Percentiles rank a stretch among this genome's conserved stretches.
These are phyloP conservation scores for Thraustochytrium sp. DNA, from an alignment of 352 stramenopile species.

Conservation along the genomic window DNA sequence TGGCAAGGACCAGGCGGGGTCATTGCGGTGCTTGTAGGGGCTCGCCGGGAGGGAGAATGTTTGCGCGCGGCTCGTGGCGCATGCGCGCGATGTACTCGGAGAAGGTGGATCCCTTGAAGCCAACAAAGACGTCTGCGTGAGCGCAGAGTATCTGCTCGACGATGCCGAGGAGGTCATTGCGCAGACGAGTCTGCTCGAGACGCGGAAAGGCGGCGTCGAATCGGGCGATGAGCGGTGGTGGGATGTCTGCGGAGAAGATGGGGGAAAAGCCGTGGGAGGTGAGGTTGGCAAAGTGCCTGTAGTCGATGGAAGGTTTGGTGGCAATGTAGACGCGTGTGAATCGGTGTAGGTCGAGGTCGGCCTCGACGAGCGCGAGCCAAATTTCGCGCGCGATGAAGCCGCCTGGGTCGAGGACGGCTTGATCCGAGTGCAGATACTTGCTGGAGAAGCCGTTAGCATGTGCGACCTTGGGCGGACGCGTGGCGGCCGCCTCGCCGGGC, in stretches of 20 bases:
- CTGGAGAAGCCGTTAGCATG: conserved; percentile 34
- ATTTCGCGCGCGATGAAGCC: background rate
- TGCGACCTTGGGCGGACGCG: background rate
- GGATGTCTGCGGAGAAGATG: background rate
- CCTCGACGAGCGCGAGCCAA: background rate
- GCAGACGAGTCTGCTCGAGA: background rate
- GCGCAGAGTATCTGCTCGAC: conserved; percentile 30
- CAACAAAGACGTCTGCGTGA: conserved; percentile 6
- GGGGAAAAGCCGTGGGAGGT: background rate
- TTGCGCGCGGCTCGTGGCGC: background rate
- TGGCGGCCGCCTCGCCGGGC: background rate
- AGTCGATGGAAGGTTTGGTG: background rate
- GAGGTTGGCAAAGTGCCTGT: background rate
- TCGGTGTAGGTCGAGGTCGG: background rate
- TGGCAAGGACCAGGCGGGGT: no score
- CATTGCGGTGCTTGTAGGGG: background rate
- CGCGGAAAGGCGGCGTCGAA: background rate
- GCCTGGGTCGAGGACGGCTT: background rate
- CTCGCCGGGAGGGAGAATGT: background rate
- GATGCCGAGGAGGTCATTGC: conserved; percentile 27
- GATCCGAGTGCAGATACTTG: conserved; percentile 12
- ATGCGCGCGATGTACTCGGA: conserved; percentile 32
- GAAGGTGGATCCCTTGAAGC: conserved; percentile 19
- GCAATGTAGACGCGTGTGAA: conserved; percentile 11
- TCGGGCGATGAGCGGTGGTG: background rate